phyloP scores from a whole-genome alignment of 2,329 filamentous ascomycete species.

The Dendryphion nanum region DNA sequence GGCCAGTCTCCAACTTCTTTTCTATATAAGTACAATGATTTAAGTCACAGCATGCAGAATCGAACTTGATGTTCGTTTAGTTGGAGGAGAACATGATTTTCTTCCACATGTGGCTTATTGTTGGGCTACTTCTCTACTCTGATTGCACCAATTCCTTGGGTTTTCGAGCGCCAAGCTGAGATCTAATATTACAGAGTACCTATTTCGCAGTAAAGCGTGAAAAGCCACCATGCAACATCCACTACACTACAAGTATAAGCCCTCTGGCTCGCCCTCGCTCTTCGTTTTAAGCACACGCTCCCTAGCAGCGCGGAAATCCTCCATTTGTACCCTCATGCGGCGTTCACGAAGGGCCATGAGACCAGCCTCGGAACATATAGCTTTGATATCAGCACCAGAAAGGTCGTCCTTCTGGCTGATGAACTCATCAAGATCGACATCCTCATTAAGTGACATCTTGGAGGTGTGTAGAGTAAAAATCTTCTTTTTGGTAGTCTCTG shows the following conservation, averaged over 20 bases:
- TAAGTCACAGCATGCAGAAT: no score
- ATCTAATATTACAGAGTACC: no score
- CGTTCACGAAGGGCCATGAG: conserved; percentile 90
- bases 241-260: conserved; percentile 84
- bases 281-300: conserved; percentile 98
- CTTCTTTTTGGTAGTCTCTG: conserved; percentile 93
- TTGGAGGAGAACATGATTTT: no score
- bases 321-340: conserved; percentile 98
- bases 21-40: no score
- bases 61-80: no score
- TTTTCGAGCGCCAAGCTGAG: no score
- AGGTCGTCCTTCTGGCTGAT: conserved; percentile 98
- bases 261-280: conserved; percentile 97
- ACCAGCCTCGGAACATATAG: conserved; percentile 96
- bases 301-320: conserved; percentile 88
- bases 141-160: no score
- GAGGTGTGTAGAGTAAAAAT: conserved; percentile 97
- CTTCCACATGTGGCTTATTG: no score
- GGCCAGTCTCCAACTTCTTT: no score
- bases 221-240: no score
- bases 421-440: conserved; percentile 98
- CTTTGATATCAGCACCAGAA: conserved; percentile 96
- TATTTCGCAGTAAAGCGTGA: no score
- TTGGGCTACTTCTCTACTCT: no score
- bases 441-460: conserved; percentile 95